These are phyloP conservation scores for Solanum piurae DNA, from an alignment of 257 asterid genomes.

Conservation along the genomic window DNA sequence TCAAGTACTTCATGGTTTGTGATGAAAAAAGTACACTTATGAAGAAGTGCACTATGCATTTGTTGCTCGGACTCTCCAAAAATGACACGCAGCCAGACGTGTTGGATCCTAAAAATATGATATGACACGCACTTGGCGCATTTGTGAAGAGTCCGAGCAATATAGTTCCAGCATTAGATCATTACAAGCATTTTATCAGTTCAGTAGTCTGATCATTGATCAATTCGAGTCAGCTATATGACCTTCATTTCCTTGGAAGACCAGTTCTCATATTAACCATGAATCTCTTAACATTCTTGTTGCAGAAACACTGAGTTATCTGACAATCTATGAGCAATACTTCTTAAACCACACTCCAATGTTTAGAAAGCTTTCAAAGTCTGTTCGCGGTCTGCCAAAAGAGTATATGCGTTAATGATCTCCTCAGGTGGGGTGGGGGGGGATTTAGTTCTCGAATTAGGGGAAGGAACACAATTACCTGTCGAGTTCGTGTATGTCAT, in stretches of 20 bases:
- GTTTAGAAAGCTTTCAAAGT: slow-evolving; percentile 78
- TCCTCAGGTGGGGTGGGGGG: neutral
- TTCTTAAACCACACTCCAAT: slow-evolving; percentile 82
- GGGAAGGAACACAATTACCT: slow-evolving; percentile 23
- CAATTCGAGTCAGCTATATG: neutral
- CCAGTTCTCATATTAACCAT: neutral
- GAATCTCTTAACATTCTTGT: neutral
- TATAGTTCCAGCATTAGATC: neutral
- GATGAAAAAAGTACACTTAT: neutral
- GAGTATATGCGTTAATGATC: neutral
- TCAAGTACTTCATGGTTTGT: neutral
- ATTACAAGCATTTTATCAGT: neutral
- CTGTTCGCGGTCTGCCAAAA: slow-evolving; percentile 73
- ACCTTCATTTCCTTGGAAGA: neutral
- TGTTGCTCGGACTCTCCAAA: neutral
- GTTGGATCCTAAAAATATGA: neutral
- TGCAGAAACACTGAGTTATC: neutral
- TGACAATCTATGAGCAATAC: slow-evolving; percentile 36
- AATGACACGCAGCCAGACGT: neutral
- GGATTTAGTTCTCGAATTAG: neutral
- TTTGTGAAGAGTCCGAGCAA: neutral
- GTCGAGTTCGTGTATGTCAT: slow-evolving; percentile 60
- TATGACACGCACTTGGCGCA: neutral
- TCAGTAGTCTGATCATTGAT: neutral
- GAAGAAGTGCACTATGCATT: neutral